A percentile compares a stretch with the other conserved stretches of the same genome.
Conservation (phyloP, 2,329 filamentous ascomycete species). For the Monilinia laxa region DNA sequence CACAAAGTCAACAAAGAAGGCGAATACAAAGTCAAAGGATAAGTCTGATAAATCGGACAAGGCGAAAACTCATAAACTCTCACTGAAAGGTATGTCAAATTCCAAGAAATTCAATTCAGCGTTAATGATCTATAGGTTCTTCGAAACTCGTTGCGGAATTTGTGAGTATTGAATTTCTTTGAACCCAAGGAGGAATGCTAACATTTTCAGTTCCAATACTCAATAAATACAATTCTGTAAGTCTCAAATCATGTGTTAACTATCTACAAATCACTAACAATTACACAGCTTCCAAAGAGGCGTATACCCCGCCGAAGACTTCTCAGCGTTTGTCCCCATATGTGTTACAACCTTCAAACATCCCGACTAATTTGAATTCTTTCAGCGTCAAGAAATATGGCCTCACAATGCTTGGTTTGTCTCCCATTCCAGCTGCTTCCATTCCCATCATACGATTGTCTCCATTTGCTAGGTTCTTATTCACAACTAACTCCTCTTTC, state of each 20-base stretch:
- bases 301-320: conserved; percentile 92
- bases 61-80: conserved; percentile 92
- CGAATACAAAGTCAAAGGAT: conserved; percentile 36
- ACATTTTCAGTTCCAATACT: conserved; percentile 79
- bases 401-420: conserved; percentile 58
- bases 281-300: conserved; percentile 73
- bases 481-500: not conserved
- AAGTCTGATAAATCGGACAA: conserved; percentile 56
- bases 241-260: conserved; percentile 34
- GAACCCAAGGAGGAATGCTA: conserved; percentile 19
- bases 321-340: conserved; percentile 69
- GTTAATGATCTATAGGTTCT: conserved; percentile 52
- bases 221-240: conserved; percentile 93
- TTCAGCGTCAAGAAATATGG: conserved; percentile 96
- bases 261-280: conserved; percentile 6
- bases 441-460: too few relatives aligned
- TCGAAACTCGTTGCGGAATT: conserved; percentile 94
- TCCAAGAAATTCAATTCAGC: conserved; percentile 15
- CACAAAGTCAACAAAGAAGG: not conserved
- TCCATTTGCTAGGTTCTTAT: not conserved
- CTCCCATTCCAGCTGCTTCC: not conserved
- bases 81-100: conserved; percentile 69
- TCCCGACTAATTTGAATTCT: conserved; percentile 21
- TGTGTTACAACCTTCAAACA: conserved; percentile 1
- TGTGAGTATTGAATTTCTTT: conserved; percentile 54